Evolutionary conservation across 176 grass and related monocot species (phyloP).

Genomic region (Eragrostis nindensis): DNA sequence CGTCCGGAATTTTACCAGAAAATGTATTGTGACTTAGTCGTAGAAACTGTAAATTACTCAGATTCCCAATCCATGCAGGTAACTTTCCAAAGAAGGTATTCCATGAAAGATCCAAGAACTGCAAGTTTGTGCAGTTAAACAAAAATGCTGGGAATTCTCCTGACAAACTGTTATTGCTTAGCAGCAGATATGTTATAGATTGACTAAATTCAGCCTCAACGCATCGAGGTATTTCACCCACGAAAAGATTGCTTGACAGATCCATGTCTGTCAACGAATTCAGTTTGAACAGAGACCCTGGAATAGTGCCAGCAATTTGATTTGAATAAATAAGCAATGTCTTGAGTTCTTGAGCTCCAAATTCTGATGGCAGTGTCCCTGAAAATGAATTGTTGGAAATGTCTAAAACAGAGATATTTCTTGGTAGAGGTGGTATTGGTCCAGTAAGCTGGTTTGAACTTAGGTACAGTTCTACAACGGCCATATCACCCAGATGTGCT

Average conservation of each 20-base stretch:
- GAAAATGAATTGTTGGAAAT: conserved; percentile 18
- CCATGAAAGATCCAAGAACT: not conserved
- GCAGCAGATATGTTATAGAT: not conserved
- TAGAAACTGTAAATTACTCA: not conserved
- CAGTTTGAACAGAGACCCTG: not conserved
- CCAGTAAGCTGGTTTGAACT: conserved; percentile 12
- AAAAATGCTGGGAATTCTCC: not conserved
- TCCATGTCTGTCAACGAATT: not conserved
- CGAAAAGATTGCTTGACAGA: not conserved
- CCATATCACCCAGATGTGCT: not conserved
- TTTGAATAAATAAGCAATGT: conserved; percentile 3
- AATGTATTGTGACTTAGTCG: conserved; percentile 22
- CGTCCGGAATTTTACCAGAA: conserved; percentile 18
- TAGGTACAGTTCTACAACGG: not conserved
- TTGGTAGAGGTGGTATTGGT: not conserved
- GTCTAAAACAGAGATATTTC: not conserved
- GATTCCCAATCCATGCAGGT: not conserved
- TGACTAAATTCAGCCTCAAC: too few relatives aligned
- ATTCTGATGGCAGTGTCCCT: not conserved
- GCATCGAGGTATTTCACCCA: not conserved
- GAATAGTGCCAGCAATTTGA: not conserved
- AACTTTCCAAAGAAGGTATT: not conserved
- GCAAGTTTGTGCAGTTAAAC: not conserved
- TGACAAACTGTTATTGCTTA: not conserved
- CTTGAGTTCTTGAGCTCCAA: not conserved